A percentile compares a stretch with the other conserved stretches of the same genome.
Evolutionary conservation across 2,329 filamentous ascomycete genomes (phyloP).

Genomic region (Didymellaceae sp.): DNA sequence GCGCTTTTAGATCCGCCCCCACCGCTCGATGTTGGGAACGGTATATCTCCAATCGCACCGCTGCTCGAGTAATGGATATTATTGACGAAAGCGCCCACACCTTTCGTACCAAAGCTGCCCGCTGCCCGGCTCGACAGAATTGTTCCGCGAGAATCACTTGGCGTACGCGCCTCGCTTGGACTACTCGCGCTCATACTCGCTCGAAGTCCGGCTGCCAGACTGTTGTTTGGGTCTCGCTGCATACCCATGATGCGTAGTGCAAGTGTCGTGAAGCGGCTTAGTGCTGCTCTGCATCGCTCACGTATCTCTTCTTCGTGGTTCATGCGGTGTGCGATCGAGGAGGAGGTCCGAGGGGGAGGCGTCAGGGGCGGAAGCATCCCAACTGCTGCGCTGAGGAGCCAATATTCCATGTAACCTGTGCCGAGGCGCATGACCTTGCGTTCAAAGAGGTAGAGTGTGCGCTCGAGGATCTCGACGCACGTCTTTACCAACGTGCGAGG

Average conservation of each 20-base stretch:
- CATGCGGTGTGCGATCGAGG: constrained; percentile 18
- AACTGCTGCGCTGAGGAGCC: constrained; percentile 40
- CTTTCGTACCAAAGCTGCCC: constrained; percentile 4
- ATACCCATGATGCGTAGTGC: constrained; percentile 40
- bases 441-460: constrained; percentile 39
- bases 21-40: constrained; percentile 10
- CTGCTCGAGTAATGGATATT: not conserved
- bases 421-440: constrained; percentile 45
- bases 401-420: constrained; percentile 47
- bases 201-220: constrained; percentile 30
- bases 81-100: constrained; percentile 3
- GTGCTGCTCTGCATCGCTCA: constrained; percentile 33
- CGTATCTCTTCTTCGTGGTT: constrained; percentile 24
- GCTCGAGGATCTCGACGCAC: constrained; percentile 39
- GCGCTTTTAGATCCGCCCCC: constrained; percentile 3
- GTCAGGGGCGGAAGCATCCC: constrained; percentile 37
- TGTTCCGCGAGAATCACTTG: constrained; percentile 2
- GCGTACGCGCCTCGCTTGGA: constrained; percentile 4
- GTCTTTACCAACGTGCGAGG: constrained; percentile 35
- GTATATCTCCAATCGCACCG: constrained; percentile 5
- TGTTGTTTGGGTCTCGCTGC: constrained; percentile 36
- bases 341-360: constrained; percentile 19
- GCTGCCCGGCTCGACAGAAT: constrained; percentile 18
- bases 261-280: constrained; percentile 36
- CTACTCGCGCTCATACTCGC: constrained; percentile 22